Evolutionary conservation across 768 basidiomycete species (phyloP).

Genomic region (Russula vinacea): DNA sequence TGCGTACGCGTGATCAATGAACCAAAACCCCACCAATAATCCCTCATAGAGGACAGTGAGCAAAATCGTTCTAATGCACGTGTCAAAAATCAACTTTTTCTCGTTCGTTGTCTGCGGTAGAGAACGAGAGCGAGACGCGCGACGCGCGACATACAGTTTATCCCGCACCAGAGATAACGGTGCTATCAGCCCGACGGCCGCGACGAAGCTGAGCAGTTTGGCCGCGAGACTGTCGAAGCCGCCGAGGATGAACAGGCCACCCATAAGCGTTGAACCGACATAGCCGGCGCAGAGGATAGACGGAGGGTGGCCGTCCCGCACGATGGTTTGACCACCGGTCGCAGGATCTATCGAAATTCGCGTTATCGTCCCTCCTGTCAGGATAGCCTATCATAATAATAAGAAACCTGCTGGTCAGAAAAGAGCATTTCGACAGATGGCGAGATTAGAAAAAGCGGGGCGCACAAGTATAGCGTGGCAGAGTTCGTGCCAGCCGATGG

Average conservation of each 20-base stretch:
- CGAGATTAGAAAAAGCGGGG: slow-evolving; percentile 26
- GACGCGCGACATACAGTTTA: slow-evolving; percentile 63
- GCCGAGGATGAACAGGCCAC: slow-evolving; percentile 77
- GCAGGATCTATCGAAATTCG: slow-evolving; percentile 84
- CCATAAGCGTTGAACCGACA: slow-evolving; percentile 76
- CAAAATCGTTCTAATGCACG: slow-evolving; percentile 65
- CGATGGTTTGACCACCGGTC: slow-evolving; percentile 70
- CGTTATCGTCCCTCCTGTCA: slow-evolving; percentile 74
- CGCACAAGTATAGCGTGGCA: slow-evolving; percentile 76
- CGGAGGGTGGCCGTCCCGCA: slow-evolving; percentile 71
- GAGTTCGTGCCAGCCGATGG: slow-evolving; percentile 86
- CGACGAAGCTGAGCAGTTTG: slow-evolving; percentile 88
- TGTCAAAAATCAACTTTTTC: neutral
- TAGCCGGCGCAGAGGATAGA: slow-evolving; percentile 78
- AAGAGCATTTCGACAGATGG: neutral
- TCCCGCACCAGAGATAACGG: slow-evolving; percentile 85
- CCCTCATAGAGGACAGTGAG: slow-evolving; percentile 82
- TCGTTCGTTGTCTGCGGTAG: neutral
- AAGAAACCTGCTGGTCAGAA: neutral
- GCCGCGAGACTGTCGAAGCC: slow-evolving; percentile 88
- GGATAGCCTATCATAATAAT: slow-evolving; percentile 60
- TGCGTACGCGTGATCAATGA: slow-evolving; percentile 84
- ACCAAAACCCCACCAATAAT: slow-evolving; percentile 90
- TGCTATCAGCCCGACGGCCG: slow-evolving; percentile 81
- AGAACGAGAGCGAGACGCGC: neutral